Conservation (phyloP, 2,329 filamentous ascomycete genomes). For the Aspergillus sp. region DNA sequence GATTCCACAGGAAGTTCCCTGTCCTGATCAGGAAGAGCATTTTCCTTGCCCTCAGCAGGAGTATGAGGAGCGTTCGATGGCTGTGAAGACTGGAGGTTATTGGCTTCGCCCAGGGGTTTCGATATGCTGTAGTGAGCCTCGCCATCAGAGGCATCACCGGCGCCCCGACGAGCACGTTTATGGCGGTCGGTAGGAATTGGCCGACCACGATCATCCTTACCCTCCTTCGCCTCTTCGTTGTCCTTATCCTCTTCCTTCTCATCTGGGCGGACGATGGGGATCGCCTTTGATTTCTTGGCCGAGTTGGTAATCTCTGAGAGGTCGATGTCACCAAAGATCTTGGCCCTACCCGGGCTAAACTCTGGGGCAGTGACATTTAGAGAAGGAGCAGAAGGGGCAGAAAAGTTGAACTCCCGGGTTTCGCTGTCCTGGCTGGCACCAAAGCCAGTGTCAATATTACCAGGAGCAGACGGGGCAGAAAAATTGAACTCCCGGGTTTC, state of each 20-base stretch:
- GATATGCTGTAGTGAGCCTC: slow-evolving; percentile 70
- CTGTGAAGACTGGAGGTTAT: slow-evolving; percentile 28
- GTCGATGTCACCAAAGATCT: slow-evolving; percentile 69
- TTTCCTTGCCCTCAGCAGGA: slow-evolving; percentile 39
- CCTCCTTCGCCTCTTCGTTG: slow-evolving; percentile 35
- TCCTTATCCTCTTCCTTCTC: slow-evolving; percentile 47
- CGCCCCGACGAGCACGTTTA: slow-evolving; percentile 69
- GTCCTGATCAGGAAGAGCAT: slow-evolving; percentile 39
- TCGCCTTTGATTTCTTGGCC: slow-evolving; percentile 73
- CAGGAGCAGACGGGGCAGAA: slow-evolving; percentile 68
- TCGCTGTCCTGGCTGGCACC: slow-evolving; percentile 21
- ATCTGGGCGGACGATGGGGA: slow-evolving; percentile 73
- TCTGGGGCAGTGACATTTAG: slow-evolving; percentile 75
- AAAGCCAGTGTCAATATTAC: slow-evolving; percentile 3
- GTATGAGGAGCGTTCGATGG: slow-evolving; percentile 25
- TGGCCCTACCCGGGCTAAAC: slow-evolving; percentile 63
- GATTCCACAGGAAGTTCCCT: slow-evolving; percentile 31
- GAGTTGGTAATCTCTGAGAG: slow-evolving; percentile 64
- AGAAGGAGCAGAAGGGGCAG: slow-evolving; percentile 50
- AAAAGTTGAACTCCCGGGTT: slow-evolving; percentile 61
- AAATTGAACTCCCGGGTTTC: slow-evolving; percentile 59
- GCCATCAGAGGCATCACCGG: slow-evolving; percentile 66
- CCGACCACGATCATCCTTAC: slow-evolving; percentile 48
- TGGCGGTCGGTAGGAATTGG: slow-evolving; percentile 65
- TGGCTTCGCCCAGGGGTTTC: slow-evolving; percentile 34